phyloP scores from a whole-genome alignment of 192 early-diverging fungal species.

The Entomortierella parvispora region DNA sequence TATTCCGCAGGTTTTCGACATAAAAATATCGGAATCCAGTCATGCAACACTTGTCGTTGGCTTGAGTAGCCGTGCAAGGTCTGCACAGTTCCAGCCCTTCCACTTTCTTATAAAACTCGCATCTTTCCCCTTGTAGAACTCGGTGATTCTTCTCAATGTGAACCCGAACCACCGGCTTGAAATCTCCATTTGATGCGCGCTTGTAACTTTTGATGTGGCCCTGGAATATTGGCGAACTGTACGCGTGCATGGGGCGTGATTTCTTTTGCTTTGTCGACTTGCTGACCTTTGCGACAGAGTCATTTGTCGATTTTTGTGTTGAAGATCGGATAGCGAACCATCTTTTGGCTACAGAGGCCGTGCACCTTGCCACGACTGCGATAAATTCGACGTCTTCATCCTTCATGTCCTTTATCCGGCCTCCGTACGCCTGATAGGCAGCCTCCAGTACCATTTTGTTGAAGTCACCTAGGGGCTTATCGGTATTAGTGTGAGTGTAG shows the following conservation, averaged over 20 bases:
- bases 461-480: neutral
- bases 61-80: neutral
- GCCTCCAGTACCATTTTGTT: neutral
- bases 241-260: too few species aligned
- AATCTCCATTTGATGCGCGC: too few species aligned
- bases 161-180: too few species aligned
- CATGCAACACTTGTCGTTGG: neutral
- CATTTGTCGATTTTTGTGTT: too few species aligned
- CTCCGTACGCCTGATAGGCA: neutral
- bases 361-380: neutral
- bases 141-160: too few species aligned
- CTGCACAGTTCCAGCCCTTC: neutral
- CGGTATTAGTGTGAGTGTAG: neutral
- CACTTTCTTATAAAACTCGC: neutral
- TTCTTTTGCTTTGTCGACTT: too few species aligned
- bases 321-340: too few species aligned
- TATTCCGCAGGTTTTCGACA: neutral
- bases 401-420: neutral
- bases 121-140: too few species aligned
- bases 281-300: too few species aligned
- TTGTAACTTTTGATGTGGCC: neutral
- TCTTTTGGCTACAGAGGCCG: too few species aligned
- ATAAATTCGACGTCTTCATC: slow-evolving; percentile 19
- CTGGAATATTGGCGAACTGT: neutral
- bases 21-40: slow-evolving; percentile 2